Evolutionary conservation across 495 filamentous ascomycete species (phyloP), one percentile per base, ranked within the genome.

Genomic region (Corynascus novoguineensis): DNA sequence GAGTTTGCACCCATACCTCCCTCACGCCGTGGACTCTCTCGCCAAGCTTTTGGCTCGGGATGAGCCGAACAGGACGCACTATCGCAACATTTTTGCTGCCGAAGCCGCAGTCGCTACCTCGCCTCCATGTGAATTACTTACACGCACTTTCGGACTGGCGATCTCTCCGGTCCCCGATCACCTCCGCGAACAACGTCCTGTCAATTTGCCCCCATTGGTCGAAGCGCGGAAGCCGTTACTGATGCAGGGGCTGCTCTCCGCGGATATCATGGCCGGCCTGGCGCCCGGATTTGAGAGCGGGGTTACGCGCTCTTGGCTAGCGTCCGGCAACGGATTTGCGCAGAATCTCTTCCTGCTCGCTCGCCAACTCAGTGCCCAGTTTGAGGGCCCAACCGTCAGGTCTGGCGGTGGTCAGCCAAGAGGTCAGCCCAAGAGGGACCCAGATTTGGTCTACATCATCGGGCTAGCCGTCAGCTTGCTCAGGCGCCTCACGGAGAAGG

Each of bases 11-110:
- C 86, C 86, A 59, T 97, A 95, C 68, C 86, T 95, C 1, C 91
- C 93, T 0, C 80, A 87, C 28, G 93, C 93, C 10, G 82, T 96
- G 21, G 93, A 98, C 70, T 84, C 84, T 55, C 76, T 97, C 5
- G 93, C 93, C 12, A 97, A 97, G 67, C 77, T 98, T 12, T 80
- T 98, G 25, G 92, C 92, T 2, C 83, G 92, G 45, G 93, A 97
- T 68, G 92, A 97, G 55, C 92, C 93, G 1, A 98, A 97, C 64
- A 78, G 93, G 52, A 85, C 83, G 4, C 85, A 85, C 57, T 96
- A 89, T 77, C 82, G 83, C 54, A 73, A 84, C 32, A 87, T 97
- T 28, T 95, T 97, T 65, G 77, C 82, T 15, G 78, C 84, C 5
- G 90, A 96, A 58, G 76, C 80, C 14, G 69, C 75, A 17, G 75